These are phyloP conservation scores for Coriolopsis trogii DNA, from an alignment of 1,284 basidiomycete genomes.

Conservation along the genomic window DNA sequence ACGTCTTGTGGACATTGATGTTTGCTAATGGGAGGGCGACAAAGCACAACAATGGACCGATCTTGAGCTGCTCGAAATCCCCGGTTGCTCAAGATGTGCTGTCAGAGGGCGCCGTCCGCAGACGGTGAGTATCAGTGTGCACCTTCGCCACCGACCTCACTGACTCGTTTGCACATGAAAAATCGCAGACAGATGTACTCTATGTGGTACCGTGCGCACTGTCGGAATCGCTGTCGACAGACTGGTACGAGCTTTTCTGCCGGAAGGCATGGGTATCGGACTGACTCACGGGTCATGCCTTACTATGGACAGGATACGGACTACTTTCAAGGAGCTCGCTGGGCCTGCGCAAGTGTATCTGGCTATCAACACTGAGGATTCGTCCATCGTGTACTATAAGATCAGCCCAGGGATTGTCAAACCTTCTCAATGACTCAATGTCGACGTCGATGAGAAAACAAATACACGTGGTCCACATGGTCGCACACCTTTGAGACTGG, in stretches of 20 bases:
- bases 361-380: slow-evolving; percentile 74
- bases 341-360: slow-evolving; percentile 60
- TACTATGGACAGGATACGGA: slow-evolving; percentile 50
- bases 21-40: too few relatives aligned
- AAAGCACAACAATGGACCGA: slow-evolving; percentile 77
- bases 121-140: slow-evolving; percentile 43
- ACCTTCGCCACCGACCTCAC: neutral
- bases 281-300: too few relatives aligned
- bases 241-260: slow-evolving; percentile 36
- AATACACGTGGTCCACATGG: too few relatives aligned
- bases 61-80: slow-evolving; percentile 62
- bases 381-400: slow-evolving; percentile 83
- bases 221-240: slow-evolving; percentile 61
- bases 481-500: too few relatives aligned
- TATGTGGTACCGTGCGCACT: slow-evolving; percentile 71
- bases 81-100: slow-evolving; percentile 54
- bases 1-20: neutral
- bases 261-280: neutral
- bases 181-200: slow-evolving; percentile 39
- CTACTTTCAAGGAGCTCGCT: slow-evolving; percentile 54
- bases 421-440: slow-evolving; percentile 53
- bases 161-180: neutral
- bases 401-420: slow-evolving; percentile 75
- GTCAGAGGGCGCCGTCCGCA: slow-evolving; percentile 62
- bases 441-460: neutral